Percentiles rank a stretch among this genome's conserved stretches.
Evolutionary conservation across 352 stramenopile species (phyloP).

Genomic region (Thraustochytrium striatum): DNA sequence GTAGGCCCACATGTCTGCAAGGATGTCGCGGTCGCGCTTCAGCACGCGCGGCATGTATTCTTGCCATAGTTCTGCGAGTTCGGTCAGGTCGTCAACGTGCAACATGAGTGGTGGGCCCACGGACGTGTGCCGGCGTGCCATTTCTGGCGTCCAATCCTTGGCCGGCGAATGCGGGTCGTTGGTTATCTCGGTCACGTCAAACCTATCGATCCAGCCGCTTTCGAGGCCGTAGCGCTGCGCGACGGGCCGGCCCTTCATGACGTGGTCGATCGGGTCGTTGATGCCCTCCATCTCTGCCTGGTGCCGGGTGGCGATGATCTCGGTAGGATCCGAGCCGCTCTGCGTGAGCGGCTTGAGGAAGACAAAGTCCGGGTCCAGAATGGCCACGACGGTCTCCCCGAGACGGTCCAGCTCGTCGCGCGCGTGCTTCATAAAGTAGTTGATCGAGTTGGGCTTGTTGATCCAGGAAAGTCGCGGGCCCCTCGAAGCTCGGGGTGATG

Average conservation of each 20-base stretch:
- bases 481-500: conserved; percentile 42
- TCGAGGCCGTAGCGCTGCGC: conserved; percentile 48
- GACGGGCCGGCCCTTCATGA: conserved; percentile 23
- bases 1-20: conserved; percentile 51
- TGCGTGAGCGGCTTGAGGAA: conserved; percentile 47
- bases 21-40: conserved; percentile 21
- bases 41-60: conserved; percentile 48
- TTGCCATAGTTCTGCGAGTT: conserved; percentile 23
- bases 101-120: conserved; percentile 45
- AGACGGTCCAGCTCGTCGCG: conserved; percentile 24
- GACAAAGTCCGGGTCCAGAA: conserved; percentile 49
- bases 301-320: conserved; percentile 28
- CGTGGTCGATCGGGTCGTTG: background rate
- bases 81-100: conserved; percentile 39
- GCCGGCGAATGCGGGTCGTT: conserved; percentile 10
- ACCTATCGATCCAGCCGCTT: conserved; percentile 37
- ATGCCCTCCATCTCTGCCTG: background rate
- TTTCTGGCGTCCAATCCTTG: conserved; percentile 12
- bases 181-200: conserved; percentile 33
- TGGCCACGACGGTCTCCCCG: conserved; percentile 40
- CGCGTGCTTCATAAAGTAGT: conserved; percentile 46
- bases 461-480: conserved; percentile 47
- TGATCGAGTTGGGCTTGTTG: conserved; percentile 39
- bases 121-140: conserved; percentile 29
- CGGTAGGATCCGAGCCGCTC: background rate